Base-by-base conservation (phyloP, 2,329 filamentous ascomycete genomes). In the Ceratocystis ficicola region DNA sequence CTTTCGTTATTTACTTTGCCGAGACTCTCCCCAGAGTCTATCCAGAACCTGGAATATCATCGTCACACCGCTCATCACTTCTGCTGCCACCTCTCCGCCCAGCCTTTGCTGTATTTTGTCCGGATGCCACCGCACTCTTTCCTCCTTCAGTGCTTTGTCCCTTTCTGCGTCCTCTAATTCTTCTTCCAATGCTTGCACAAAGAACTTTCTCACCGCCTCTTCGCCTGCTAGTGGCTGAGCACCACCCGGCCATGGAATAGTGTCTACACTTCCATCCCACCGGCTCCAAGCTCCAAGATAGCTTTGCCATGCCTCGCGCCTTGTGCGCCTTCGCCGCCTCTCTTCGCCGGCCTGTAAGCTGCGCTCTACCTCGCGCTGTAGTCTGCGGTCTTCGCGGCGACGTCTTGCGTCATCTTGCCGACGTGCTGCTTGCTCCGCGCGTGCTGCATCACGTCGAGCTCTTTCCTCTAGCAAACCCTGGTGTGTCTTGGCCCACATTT, bases 401-500 rank as follows among this genome's bases (percentile, higher is more conserved):
- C 57, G 71, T 69, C 44, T 75, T 71, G 64, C 71, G 73, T 72
- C 71, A 71, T 71, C 67, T 72, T 74, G 67, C 76, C 72, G 41
- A 10, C 44, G 22, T 17, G 63, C 75, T 10, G 57, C 48, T 15
- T 68, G 46, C 1, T 50, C 60, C 10, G 64, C 63, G 3, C 76
- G 76, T 73, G 80, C 80, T 71, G 78, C 80, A 70, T 85, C 81
- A 65, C 83, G 78, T 57, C 81, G 77, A 65, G 85, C 85, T 66
- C 87, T 82, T 74, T 94, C 90, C 71, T 94, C 88, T 0, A 93
- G 74, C 64, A 95, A 77, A 25, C 93, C 89, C 69, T 93, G 87
- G 72, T 96, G 86, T 64, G 89, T 95, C 77, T 90, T 91, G 79
- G 96, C 92, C 87, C 91, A 99, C 94, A 99, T 97, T 75, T 86